These are phyloP conservation scores for Populus hybrid DNA, from an alignment of 441 rosid species.

Conservation along the genomic window DNA sequence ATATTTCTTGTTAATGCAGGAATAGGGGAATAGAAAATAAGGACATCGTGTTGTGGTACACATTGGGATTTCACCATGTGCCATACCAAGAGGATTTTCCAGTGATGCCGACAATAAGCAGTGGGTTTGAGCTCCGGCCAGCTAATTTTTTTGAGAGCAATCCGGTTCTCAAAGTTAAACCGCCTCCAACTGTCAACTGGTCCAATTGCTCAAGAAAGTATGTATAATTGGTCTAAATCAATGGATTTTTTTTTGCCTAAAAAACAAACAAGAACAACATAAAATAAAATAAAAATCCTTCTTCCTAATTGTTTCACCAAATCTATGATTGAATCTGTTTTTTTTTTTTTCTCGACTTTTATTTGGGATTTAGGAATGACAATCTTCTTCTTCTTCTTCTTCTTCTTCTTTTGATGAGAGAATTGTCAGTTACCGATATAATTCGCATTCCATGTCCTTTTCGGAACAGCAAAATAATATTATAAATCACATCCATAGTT, in stretches of 20 bases:
- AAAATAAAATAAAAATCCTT: no score
- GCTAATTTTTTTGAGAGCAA: slow-evolving; percentile 43
- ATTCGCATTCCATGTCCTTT: no score
- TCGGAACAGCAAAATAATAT: no score
- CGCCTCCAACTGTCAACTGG: slow-evolving; percentile 5
- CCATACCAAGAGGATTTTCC: slow-evolving; percentile 52
- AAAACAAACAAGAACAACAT: neutral
- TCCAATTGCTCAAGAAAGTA: slow-evolving; percentile 9
- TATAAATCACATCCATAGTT: no score
- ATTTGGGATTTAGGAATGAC: neutral
- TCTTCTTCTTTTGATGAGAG: no score
- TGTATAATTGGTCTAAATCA: neutral
- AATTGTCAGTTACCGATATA: no score
- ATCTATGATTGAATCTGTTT: no score
- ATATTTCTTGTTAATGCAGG: slow-evolving; percentile 20
- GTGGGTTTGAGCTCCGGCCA: slow-evolving; percentile 40
- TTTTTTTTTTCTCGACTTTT: neutral
- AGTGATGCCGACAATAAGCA: slow-evolving; percentile 34
- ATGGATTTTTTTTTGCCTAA: slow-evolving; percentile 6
- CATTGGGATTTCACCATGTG: slow-evolving; percentile 41
- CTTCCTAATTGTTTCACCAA: no score
- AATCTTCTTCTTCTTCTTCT: no score
- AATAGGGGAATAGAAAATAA: slow-evolving; percentile 37
- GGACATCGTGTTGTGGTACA: slow-evolving; percentile 49
- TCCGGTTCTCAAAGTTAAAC: slow-evolving; percentile 28